Base-by-base conservation (phyloP, 345 rosid genomes). In the Hibiscus syriacus region DNA sequence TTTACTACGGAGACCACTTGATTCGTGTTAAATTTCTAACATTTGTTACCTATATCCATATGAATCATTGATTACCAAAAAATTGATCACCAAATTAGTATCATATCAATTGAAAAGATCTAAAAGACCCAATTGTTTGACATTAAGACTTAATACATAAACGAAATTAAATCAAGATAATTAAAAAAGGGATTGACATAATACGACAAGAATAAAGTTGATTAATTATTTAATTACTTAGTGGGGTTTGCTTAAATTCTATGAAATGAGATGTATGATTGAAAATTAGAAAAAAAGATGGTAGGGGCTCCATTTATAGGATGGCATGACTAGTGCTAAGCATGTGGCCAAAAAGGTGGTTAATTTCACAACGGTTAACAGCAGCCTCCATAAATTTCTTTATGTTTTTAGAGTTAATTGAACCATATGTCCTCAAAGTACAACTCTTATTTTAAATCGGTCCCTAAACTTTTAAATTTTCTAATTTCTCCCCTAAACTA, bases 261-360 rank as follows among this genome's bases (percentile, higher is more conserved):
- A 41, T 62, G 52, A 62, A 23, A 58, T 59, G 64, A 62, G 23
- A 39, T 41, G 19, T 1, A 25, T 62, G 6, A 25, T 64, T 45
- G 38, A 10, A 27, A 48, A 64, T 45, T 46, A 25, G 11, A n/a
- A n/a, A n/a, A 22, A 9, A 52, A 29, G 36, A 57, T 61, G 17
- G 52, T n/a, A n/a, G n/a, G n/a, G n/a, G n/a, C n/a, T n/a, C n/a
- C n/a, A n/a, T n/a, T n/a, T n/a, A n/a, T n/a, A n/a, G n/a, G n/a
- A n/a, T 68, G 53, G 52, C 56, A 57, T 66, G 55, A 50, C 67
- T 57, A 67, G 70, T 66, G 66, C 55, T 32, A 19, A 27, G 57
- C 56, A 66, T 66, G 58, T 66, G 69, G 46, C 57, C 5, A 46
- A 41, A 65, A 29, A 49, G 69, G 23, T 65, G 43, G 65, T 36